Percentiles rank a stretch among this genome's conserved stretches.
Evolutionary conservation across 306 rosid species (phyloP).

Genomic region (Dryas alaskensis): DNA sequence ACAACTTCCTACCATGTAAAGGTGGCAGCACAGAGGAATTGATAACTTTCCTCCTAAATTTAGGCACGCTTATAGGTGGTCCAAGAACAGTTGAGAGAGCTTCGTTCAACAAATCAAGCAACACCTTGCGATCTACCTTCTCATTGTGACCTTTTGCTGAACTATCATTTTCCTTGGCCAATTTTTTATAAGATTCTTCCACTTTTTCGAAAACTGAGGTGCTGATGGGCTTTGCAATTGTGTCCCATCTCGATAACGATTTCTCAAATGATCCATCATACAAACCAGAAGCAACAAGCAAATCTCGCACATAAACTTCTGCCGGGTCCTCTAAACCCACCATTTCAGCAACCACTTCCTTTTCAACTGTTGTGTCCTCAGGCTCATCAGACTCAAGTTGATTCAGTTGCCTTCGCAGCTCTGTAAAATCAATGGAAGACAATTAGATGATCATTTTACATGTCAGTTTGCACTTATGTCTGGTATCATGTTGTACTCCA

Average conservation of each 20-base stretch:
- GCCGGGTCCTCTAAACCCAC: conserved; percentile 62
- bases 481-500: not conserved
- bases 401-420: conserved; percentile 74
- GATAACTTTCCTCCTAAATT: conserved; percentile 51
- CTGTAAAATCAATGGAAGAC: conserved; percentile 43
- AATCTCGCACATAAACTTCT: conserved; percentile 78
- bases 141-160: conserved; percentile 42
- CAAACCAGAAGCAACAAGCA: conserved; percentile 83
- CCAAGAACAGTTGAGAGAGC: conserved; percentile 66
- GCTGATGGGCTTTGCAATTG: conserved; percentile 65
- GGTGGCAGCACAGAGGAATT: conserved; percentile 40
- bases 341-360: conserved; percentile 46
- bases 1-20: conserved; percentile 60
- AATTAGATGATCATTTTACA: conserved; percentile 7
- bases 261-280: conserved; percentile 75
- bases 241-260: conserved; percentile 56
- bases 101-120: conserved; percentile 78
- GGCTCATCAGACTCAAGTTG: conserved; percentile 66
- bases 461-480: not conserved
- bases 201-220: conserved; percentile 73
- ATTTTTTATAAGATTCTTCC: conserved; percentile 61
- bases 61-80: conserved; percentile 46
- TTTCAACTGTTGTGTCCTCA: conserved; percentile 40
- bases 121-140: conserved; percentile 48
- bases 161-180: conserved; percentile 32